These are phyloP conservation scores for Cyberlindnera subsufficiens DNA, from an alignment of 805 yeast genomes.

Conservation along the genomic window DNA sequence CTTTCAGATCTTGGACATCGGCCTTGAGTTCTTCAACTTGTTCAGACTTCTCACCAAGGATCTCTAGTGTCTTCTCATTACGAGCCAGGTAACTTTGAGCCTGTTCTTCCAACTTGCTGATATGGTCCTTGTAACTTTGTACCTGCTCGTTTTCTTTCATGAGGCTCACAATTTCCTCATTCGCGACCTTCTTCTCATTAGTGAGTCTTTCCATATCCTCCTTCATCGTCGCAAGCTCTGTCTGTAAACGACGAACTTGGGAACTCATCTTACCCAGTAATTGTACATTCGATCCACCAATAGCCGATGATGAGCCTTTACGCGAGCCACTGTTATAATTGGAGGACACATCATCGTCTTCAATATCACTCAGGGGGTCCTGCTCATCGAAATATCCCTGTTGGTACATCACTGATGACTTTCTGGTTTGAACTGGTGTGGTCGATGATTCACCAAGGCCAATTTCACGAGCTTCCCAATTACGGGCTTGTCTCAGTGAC, in stretches of 20 bases:
- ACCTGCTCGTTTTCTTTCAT: constrained; percentile 50
- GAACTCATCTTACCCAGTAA: constrained; percentile 69
- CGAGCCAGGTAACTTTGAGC: constrained; percentile 20
- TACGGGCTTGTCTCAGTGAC: constrained; percentile 10
- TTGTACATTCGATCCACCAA: constrained; percentile 42
- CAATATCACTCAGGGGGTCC: constrained; percentile 3
- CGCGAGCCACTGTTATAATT: constrained; percentile 8
- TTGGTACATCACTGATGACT: constrained; percentile 13
- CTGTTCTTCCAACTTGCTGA: constrained; percentile 33
- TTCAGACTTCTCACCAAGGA: constrained; percentile 86
- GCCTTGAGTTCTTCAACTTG: constrained; percentile 78
- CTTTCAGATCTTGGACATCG: constrained; percentile 86
- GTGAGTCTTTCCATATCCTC: constrained; percentile 54
- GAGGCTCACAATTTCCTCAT: constrained; percentile 58
- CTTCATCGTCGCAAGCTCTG: constrained; percentile 59
- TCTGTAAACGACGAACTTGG: constrained; percentile 72
- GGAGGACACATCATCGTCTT: constrained; percentile 9
- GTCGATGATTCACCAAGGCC: constrained; percentile 42
- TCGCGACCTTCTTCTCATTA: constrained; percentile 57
- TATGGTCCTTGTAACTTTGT: constrained; percentile 26
- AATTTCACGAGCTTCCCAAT: constrained; percentile 26
- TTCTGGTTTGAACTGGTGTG: constrained; percentile 34
- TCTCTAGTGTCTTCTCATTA: constrained; percentile 55
- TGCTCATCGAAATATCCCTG: constrained; percentile 12
- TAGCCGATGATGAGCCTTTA: constrained; percentile 2